A percentile compares a stretch with the other conserved stretches of the same genome.
Conservation (phyloP, 2,329 filamentous ascomycete genomes). For the Stachybotrys chartarum region DNA sequence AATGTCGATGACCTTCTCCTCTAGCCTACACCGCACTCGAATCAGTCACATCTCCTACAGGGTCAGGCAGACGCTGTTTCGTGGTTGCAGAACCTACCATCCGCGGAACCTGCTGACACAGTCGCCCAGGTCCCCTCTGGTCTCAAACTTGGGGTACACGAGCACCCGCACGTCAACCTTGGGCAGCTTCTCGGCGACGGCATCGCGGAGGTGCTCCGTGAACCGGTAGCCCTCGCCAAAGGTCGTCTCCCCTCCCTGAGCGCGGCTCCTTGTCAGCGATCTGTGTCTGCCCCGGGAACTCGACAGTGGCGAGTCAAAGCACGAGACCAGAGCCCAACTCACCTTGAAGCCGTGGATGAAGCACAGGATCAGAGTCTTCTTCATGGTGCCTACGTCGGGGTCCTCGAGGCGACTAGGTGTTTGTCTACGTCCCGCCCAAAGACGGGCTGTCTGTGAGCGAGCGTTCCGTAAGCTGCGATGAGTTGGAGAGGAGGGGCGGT, state of each 20-base stretch:
- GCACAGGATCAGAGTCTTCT: conserved; percentile 72
- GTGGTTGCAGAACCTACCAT: conserved; percentile 44
- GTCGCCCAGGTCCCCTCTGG: conserved; percentile 65
- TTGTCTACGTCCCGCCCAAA: too few relatives aligned
- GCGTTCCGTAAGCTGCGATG: too few relatives aligned
- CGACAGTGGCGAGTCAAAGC: too few relatives aligned
- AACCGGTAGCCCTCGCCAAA: conserved; percentile 62
- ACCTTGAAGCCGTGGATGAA: conserved; percentile 89
- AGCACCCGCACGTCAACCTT: conserved; percentile 59
- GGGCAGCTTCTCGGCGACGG: conserved; percentile 59
- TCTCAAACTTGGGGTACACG: conserved; percentile 77
- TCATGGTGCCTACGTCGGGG: conserved; percentile 32
- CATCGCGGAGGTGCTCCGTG: conserved; percentile 61
- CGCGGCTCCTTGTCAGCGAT: too few relatives aligned
- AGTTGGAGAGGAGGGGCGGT: too few relatives aligned
- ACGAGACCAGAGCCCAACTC: conserved; percentile 9
- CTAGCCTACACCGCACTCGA: conserved; percentile 50
- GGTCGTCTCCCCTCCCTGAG: conserved; percentile 67
- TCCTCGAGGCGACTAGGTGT: too few relatives aligned
- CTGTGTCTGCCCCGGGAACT: too few relatives aligned
- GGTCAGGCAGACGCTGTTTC: too few relatives aligned
- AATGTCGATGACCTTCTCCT: conserved; percentile 88
- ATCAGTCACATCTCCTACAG: too few relatives aligned
- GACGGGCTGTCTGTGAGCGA: too few relatives aligned
- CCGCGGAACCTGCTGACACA: conserved; percentile 68